Evolutionary conservation across 352 stramenopile genomes (phyloP).

Genomic region (Phytophthora parvispora): DNA sequence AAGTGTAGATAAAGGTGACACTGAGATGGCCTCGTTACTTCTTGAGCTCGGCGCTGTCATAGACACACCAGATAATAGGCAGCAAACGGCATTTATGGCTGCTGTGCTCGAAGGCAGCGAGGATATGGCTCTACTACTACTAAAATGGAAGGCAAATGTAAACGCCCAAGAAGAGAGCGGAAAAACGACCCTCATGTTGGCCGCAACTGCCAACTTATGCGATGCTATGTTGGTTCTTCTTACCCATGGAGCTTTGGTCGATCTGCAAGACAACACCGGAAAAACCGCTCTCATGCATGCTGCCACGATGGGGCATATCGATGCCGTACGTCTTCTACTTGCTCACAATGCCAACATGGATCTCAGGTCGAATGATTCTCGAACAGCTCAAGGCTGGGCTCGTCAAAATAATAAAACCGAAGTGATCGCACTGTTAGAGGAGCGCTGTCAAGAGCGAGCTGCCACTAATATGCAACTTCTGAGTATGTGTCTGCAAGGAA

Average conservation of each 20-base stretch:
- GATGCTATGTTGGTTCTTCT: background rate
- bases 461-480: background rate
- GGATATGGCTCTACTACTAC: background rate
- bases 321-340: background rate
- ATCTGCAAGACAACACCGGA: background rate
- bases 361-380: background rate
- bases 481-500: background rate
- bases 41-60: background rate
- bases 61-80: background rate
- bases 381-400: constrained; percentile 1
- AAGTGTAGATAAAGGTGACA: background rate
- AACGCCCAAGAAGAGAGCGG: background rate
- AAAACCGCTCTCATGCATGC: background rate
- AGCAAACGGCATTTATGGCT: background rate
- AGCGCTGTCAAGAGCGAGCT: background rate
- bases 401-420: background rate
- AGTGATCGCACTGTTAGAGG: background rate
- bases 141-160: background rate
- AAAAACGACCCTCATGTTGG: background rate
- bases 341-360: background rate
- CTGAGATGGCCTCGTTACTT: background rate
- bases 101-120: background rate
- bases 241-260: background rate
- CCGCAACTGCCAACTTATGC: background rate
- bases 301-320: background rate